phyloP scores from a whole-genome alignment of 352 stramenopile genomes.

The Pythium scleroteichum region DNA sequence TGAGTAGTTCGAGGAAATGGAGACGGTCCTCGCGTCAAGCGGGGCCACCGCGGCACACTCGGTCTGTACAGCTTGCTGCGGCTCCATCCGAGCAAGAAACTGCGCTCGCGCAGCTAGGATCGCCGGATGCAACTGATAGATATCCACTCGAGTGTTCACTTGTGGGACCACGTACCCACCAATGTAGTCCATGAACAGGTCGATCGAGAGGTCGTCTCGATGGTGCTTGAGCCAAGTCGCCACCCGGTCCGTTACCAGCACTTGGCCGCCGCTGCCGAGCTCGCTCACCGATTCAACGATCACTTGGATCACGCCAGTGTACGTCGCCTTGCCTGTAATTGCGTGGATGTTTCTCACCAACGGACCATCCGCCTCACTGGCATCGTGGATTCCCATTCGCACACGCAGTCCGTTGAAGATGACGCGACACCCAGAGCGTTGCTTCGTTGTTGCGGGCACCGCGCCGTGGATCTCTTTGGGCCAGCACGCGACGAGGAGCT shows the following conservation, averaged over 20 bases:
- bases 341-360: constrained; percentile 27
- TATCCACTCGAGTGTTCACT: constrained; percentile 33
- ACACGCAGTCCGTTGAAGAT: constrained; percentile 29
- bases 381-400: constrained; percentile 33
- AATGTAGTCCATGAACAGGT: constrained; percentile 31
- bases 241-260: constrained; percentile 27
- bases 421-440: neutral
- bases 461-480: neutral
- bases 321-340: constrained; percentile 29
- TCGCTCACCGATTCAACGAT: constrained; percentile 28
- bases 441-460: neutral
- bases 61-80: neutral
- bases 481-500: constrained; percentile 22
- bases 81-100: neutral
- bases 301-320: constrained; percentile 25
- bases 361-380: neutral
- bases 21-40: neutral
- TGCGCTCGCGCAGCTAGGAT: constrained; percentile 3
- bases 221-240: constrained; percentile 27
- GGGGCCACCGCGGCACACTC: neutral
- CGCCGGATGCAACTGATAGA: constrained; percentile 41
- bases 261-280: constrained; percentile 32
- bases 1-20: too few relatives aligned
- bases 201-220: constrained; percentile 8
- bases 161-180: constrained; percentile 37